Percentiles rank a stretch among this genome's conserved stretches.
These are phyloP conservation scores for Boletus sp. DNA, from an alignment of 1,284 basidiomycete genomes.

Conservation along the genomic window DNA sequence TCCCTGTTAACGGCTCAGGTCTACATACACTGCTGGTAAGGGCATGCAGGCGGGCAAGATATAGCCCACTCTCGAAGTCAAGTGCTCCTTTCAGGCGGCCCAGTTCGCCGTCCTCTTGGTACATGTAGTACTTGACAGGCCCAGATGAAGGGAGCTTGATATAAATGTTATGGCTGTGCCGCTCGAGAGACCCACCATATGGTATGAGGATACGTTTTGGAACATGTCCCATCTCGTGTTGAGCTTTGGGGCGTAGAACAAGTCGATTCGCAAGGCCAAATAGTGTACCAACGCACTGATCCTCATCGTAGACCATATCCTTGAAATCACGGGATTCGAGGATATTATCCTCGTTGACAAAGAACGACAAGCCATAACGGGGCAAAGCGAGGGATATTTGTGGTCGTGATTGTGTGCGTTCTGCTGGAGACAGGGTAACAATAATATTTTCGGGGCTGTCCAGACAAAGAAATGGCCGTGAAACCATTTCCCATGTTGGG, in stretches of 20 bases:
- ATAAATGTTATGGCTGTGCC: not conserved
- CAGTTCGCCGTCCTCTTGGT: constrained; percentile 1
- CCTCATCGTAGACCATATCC: not conserved
- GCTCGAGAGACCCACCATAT: not conserved
- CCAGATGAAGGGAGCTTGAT: not conserved
- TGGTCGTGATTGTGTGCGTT: not conserved
- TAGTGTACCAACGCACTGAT: not conserved
- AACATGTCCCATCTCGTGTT: not conserved
- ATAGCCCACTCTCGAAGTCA: not conserved
- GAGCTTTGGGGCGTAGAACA: not conserved
- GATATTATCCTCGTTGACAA: not conserved
- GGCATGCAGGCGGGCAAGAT: not conserved
- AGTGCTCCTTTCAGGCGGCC: constrained; percentile 1
- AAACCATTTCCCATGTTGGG: constrained; percentile 2
- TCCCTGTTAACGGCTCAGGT: constrained; percentile 1
- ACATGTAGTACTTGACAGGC: not conserved
- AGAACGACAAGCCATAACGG: not conserved
- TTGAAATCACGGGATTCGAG: not conserved
- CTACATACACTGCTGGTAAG: not conserved
- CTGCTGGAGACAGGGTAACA: not conserved
- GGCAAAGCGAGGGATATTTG: not conserved
- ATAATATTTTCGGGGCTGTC: not conserved
- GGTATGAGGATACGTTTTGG: constrained; percentile 2
- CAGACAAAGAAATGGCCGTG: not conserved
- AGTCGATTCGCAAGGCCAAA: not conserved